A percentile compares a stretch with the other conserved stretches of the same genome.
Evolutionary conservation across 371 early-diverging fungal species (phyloP).

Genomic region (Mortierella sp.): DNA sequence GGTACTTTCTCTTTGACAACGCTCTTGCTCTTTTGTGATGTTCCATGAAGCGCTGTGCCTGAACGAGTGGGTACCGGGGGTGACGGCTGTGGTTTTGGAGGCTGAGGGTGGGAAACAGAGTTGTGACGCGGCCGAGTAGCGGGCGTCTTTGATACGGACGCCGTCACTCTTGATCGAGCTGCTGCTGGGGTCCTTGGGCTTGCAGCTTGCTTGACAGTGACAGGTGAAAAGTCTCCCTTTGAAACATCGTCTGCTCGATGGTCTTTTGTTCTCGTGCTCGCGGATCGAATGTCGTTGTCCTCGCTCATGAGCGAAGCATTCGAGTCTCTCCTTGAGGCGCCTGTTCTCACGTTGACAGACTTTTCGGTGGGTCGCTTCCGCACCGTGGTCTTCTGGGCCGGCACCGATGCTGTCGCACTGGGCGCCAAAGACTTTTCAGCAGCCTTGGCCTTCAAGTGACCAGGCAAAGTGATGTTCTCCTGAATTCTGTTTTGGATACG

Average conservation of each 20-base stretch:
- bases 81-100: conserved; percentile 1
- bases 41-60: conserved; percentile 1
- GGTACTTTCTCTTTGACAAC: conserved; percentile 13
- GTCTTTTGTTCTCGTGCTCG: conserved; percentile 5
- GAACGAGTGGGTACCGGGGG: conserved; percentile 6
- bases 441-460: conserved; percentile 24
- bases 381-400: conserved; percentile 5
- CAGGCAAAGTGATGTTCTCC: conserved; percentile 38
- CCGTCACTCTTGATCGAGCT: conserved; percentile 17
- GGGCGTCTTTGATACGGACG: conserved; percentile 18
- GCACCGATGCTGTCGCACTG: background rate
- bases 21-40: conserved; percentile 28
- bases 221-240: conserved; percentile 21
- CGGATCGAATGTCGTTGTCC: conserved; percentile 21
- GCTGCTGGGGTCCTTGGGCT: background rate
- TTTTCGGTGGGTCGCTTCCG: conserved; percentile 22
- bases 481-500: conserved; percentile 54
- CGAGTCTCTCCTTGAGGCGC: conserved; percentile 38
- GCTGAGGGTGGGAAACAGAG: conserved; percentile 17
- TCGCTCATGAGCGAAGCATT: conserved; percentile 34
- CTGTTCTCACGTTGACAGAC: conserved; percentile 16
- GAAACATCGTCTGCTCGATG: conserved; percentile 7
- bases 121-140: conserved; percentile 31
- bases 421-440: conserved; percentile 8
- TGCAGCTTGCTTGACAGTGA: conserved; percentile 3